Conservation (phyloP, 352 stramenopile species). For the Phytophthora foliorum region DNA sequence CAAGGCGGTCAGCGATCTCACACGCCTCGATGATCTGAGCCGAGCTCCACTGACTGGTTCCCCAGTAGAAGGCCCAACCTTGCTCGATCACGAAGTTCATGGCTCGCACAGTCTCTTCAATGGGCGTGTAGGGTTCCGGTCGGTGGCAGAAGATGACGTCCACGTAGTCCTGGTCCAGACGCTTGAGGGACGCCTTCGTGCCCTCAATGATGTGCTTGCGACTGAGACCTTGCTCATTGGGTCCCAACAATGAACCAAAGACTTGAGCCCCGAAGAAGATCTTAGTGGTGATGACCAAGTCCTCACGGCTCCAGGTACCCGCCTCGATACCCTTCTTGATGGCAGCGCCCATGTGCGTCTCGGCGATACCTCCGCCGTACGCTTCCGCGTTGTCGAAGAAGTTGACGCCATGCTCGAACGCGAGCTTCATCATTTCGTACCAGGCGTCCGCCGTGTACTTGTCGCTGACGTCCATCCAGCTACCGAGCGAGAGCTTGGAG, state of each 20-base stretch:
- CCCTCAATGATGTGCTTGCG: slow-evolving; percentile 64
- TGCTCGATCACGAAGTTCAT: slow-evolving; percentile 42
- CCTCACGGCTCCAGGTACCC: slow-evolving; percentile 35
- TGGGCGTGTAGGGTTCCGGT: slow-evolving; percentile 41
- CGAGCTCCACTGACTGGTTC: slow-evolving; percentile 53
- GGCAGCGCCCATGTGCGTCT: slow-evolving; percentile 43
- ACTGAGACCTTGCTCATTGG: slow-evolving; percentile 40
- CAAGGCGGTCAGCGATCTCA: slow-evolving; percentile 48
- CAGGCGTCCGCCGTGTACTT: slow-evolving; percentile 23
- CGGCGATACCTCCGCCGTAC: slow-evolving; percentile 44
- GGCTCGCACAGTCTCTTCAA: slow-evolving; percentile 19
- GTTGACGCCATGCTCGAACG: slow-evolving; percentile 60
- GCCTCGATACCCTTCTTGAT: slow-evolving; percentile 43
- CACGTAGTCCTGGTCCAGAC: slow-evolving; percentile 55
- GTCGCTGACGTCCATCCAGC: slow-evolving; percentile 35
- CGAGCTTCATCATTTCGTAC: slow-evolving; percentile 47
- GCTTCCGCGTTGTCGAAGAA: slow-evolving; percentile 56
- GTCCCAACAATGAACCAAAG: background rate
- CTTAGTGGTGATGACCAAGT: slow-evolving; percentile 74
- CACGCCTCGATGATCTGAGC: slow-evolving; percentile 58
- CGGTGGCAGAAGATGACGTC: slow-evolving; percentile 56
- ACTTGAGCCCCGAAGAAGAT: slow-evolving; percentile 53
- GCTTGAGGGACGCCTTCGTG: slow-evolving; percentile 48
- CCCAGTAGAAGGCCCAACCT: slow-evolving; percentile 59
- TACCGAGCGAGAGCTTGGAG: slow-evolving; percentile 48